Conservation (phyloP, 129 eudicot species). For the Flaveria ramosissima region DNA sequence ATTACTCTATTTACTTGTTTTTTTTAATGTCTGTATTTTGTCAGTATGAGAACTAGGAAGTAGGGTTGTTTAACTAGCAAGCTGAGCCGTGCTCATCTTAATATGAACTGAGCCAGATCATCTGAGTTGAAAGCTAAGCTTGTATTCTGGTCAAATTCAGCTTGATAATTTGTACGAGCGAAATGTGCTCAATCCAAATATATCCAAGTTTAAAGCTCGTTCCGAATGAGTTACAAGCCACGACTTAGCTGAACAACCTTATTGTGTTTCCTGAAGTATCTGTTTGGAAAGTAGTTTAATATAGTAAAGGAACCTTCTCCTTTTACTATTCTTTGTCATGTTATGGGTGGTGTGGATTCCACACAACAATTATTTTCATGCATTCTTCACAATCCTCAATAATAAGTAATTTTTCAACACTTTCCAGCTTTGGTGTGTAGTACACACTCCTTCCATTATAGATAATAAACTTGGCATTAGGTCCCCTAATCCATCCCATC, state of each 20-base stretch:
- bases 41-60: neutral
- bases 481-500: neutral
- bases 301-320: neutral
- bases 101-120: neutral
- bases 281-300: neutral
- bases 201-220: too few relatives aligned
- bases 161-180: neutral
- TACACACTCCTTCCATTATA: neutral
- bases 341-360: slow-evolving; percentile 26
- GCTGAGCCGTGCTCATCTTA: neutral
- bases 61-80: neutral
- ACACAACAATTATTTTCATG: slow-evolving; percentile 21
- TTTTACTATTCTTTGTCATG: slow-evolving; percentile 9
- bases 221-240: neutral
- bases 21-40: neutral
- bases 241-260: neutral
- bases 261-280: neutral
- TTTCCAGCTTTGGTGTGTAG: slow-evolving; percentile 12
- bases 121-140: neutral
- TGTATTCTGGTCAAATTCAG: neutral
- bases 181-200: neutral
- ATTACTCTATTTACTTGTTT: neutral
- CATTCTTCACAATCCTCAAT: neutral
- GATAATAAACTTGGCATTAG: neutral
- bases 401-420: neutral